Evolutionary conservation across 2,329 filamentous ascomycete genomes (phyloP), one percentile per base, ranked within the genome.

Genomic region (Fusarium ramigenum): DNA sequence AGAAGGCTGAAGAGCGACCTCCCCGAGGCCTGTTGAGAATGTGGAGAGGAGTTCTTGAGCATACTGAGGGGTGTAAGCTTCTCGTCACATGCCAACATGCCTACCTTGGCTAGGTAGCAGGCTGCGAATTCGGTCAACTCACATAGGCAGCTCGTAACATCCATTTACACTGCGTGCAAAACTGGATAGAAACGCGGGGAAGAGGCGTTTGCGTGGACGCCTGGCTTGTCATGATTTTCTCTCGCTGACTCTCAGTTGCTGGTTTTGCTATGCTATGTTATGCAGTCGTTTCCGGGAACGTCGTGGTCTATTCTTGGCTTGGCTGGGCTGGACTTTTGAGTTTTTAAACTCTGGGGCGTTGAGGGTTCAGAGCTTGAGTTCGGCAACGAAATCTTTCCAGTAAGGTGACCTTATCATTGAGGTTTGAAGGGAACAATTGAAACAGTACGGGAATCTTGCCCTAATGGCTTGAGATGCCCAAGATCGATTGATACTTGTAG

Each of bases 41-140:
- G 96, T 99, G 4, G 94, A 97, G 42, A 99, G 90, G 49, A 99
- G 91, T 83, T 98, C 96, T 87, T 98, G 96, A 54, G 92, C 96
- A 82, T 93, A 98, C 93, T 97, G 75, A 23, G 28, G 8, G 19
- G 16, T 4, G 25, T 53, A 15, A 53, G 34, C 50, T 28, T 39
- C 50, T 53, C 23, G 32, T 53, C 50, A 40, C 50, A 37, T 10
- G 32, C 49, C 19, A 47, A 28, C 44, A 47, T 15, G 15, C 16
- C 23, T 16, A 30, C 30, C 30, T 30, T 28, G 12, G 30, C 9
- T 32, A 39, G 44, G 25, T 25, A 44, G 30, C 23, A 15, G 42
- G 23, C 32, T 21, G 19, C 37, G n/a, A 25, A 23, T 40, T 11
- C n/a, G 10, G 37, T 50, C 49, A 49, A 83, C 88, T 76, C 88